Base-by-base conservation (phyloP, 768 basidiomycete genomes). In the Floccularia luteovirens region DNA sequence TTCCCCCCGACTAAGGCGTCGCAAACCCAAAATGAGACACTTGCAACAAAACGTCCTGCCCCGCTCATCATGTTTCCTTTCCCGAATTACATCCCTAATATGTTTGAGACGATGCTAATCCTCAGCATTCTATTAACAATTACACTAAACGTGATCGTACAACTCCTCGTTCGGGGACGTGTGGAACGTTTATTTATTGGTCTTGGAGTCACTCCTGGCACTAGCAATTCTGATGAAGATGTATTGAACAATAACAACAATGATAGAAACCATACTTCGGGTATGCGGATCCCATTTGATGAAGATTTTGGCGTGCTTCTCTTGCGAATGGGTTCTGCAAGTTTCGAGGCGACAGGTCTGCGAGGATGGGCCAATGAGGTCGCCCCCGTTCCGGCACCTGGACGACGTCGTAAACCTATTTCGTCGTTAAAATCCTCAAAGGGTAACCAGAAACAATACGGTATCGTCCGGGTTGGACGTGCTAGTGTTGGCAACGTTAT, bases 321-420 rank as follows among this genome's bases (percentile, higher is more conserved):
- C 27, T 64, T 88, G 31, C 75, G 86, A 16, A 64, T 86, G 14
- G 83, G 83, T 14, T 81, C 81, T 1, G 83, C 82, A 3, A 82
- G 80, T 46, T 64, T 89, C 36, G 86, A 89, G 53, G 79, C 82
- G 0, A 86, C 84, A 0, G 78, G 76, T 33, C 65, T 82, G 7
- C 68, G 75, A 17, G 86, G 86, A 2, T 70, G 83, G 53, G 78
- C 79, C 1, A 86, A 88, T 49, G 84, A 89, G 56, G 77, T 87
- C 10, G 75, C 76, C 5, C 62, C 70, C 3, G 66, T 87, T 19
- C 34, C 57, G 41, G 40, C 49, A 1, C 55, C 52, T 5, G 28
- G 48, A 8, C 42, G 42, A 27, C 20, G 31, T 36, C 30, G 21
- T 35, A n/a, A n/a, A n/a, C n/a, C n/a, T n/a, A n/a, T n/a, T n/a